Evolutionary conservation across 2,329 filamentous ascomycete species (phyloP), one percentile per base, ranked within the genome.

Genomic region (Byssochlamys sp.): DNA sequence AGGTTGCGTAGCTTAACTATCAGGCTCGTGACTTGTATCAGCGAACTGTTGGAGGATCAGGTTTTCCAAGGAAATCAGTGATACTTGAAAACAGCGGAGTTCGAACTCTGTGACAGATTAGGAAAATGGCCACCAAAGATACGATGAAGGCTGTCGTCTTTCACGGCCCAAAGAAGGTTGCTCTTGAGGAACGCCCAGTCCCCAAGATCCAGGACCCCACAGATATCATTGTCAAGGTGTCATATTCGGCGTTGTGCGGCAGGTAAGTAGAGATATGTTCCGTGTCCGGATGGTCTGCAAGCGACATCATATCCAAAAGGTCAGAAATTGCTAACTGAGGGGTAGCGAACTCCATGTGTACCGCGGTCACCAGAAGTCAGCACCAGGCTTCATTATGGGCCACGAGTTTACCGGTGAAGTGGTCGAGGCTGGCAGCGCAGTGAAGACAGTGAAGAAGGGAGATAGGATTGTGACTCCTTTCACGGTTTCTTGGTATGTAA

Each of bases 71-170:
- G 5, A 45, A 4, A 45, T 45, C n/a, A 9, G n/a, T 45, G n/a
- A 19, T 19, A 19, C 12, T 24, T 45, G 39, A 45, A 45, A 2
- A 3, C 39, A 45, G n/a, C n/a, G 9, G 3, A 24, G n/a, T 19
- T 19, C 4, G 4, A 19, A 24, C 4, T 45, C 14, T 45, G 5
- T n/a, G 39, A 28, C 26, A 55, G 27, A 27, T 4, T 6, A 2
- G 39, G 12, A 28, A 48, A 57, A 74, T 74, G 72, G 57, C 66
- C 14, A 61, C 59, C 9, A 66, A 67, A 61, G 63, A 71, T 58
- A 89, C 82, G 0, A 96, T 96, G 91, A 88, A 89, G 72, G 90
- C 90, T 29, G 89, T 96, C 29, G 83, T 96, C 56, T 95, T 96
- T 76, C 86, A 92, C 61, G 90, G 87, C 1, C 87, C 88, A 3